Base-by-base conservation (phyloP, 352 stramenopile genomes). In the Globisporangium cederbergense region DNA sequence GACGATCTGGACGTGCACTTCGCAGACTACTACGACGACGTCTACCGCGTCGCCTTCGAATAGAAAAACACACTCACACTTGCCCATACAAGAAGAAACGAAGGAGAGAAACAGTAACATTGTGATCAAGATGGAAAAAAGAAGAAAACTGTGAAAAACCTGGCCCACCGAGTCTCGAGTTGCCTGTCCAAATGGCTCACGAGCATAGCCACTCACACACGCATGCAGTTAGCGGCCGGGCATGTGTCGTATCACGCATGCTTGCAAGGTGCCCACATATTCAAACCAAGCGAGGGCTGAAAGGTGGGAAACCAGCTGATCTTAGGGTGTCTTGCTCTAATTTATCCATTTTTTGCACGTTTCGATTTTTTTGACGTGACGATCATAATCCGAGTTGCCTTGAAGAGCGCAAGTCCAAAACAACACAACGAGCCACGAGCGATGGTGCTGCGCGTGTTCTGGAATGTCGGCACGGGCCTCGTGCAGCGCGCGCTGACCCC, bases 1-100 rank as follows among this genome's bases (percentile, higher is more conserved):
- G 82, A 99, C 63, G 96, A 95, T 40, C 75, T 99, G 36, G 88
- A 98, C 61, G 91, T 99, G 54, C 89, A 99, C 66, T 99, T 99
- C 75, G 97, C 96, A 50, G 90, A 97, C 65, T 93, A 96, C 73
- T 99, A 99, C 75, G 87, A 97, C 53, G 93, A 98, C 71, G 97
- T 99, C 53, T 98, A 91, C 74, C 89, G 96, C 62, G 83, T 98
- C 61, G 96, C 95, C 34, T 99, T 99, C 71, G 86, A 91, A 60
- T 64, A 57, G 30, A 57, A 88, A 55, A 58, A 78, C 22, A 47
- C 60, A 20, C 42, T 1, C 10, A 20, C 42, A 20, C 42, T 20
- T 46, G 16, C 42, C 0, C 42, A 43, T 14, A 43, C 38, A 43
- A 46, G 13, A n/a, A n/a, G 13, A 70, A 13, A 40, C 25, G 22